Evolutionary conservation across 2,329 filamentous ascomycete genomes (phyloP).

Genomic region (Microthyrium microscopicum): DNA sequence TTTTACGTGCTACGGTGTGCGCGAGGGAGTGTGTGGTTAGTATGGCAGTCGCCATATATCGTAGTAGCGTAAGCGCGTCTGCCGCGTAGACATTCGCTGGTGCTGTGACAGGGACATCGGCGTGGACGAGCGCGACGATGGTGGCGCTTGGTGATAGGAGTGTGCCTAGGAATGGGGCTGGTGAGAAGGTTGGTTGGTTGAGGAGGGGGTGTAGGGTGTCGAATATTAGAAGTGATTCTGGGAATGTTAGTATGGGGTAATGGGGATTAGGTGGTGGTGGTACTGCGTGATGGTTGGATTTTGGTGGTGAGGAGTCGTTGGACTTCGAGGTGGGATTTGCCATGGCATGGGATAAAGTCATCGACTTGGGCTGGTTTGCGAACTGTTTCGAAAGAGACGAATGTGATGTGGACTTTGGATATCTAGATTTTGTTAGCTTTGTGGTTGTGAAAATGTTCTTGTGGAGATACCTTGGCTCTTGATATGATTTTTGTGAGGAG

Average conservation of each 20-base stretch:
- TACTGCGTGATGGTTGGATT: constrained; percentile 12
- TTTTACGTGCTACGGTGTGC: constrained; percentile 57
- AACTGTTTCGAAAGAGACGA: constrained; percentile 63
- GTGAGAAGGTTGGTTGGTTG: constrained; percentile 34
- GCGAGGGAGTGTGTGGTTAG: constrained; percentile 56
- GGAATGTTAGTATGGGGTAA: constrained; percentile 1
- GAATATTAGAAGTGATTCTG: constrained; percentile 60
- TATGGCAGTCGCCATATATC: constrained; percentile 78
- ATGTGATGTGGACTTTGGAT: constrained; percentile 53
- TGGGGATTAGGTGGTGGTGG: constrained; percentile 6
- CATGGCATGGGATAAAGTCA: constrained; percentile 46
- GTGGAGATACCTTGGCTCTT: constrained; percentile 47
- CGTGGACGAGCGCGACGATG: constrained; percentile 66
- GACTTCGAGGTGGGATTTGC: constrained; percentile 39
- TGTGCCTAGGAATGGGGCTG: constrained; percentile 54
- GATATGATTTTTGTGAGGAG: constrained; percentile 57
- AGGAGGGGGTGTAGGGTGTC: constrained; percentile 60
- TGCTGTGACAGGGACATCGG: constrained; percentile 48
- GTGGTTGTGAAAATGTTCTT: constrained; percentile 1
- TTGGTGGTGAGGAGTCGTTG: constrained; percentile 22
- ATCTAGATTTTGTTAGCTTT: constrained; percentile 27
- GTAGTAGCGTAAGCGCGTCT: constrained; percentile 52
- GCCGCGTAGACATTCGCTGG: constrained; percentile 51
- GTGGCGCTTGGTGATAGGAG: constrained; percentile 51
- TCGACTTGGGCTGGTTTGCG: constrained; percentile 48